Evolutionary conservation across 2,329 filamentous ascomycete species (phyloP), one percentile per base, ranked within the genome.

Genomic region (Davidsoniella virescens): DNA sequence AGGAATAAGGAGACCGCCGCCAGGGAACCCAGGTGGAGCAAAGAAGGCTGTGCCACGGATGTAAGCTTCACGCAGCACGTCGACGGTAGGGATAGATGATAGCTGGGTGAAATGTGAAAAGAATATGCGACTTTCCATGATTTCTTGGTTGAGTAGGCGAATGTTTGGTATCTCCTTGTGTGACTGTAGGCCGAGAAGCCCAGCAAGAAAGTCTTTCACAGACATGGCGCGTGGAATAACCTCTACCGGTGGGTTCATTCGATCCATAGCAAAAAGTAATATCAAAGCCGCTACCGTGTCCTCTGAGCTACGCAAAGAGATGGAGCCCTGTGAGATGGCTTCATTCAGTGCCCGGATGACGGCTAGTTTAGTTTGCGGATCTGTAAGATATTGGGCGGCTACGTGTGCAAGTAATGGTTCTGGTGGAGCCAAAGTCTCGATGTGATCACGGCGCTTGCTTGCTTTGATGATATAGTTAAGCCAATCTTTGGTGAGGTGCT

Each of bases 341-440:
- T 53, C 51, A 3, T 47, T 25, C 6, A 53, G 43, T 9, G 43
- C 41, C 25, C 50, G 51, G n/a, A 50, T n/a, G 2, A 44, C 51
- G 1, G 47, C 37, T 1, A 53, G 33, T 8, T 44, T 36, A 2
- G 43, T 53, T 10, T 50, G 47, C 20, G 44, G 18, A 23, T 42
- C 44, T 5, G 47, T 25, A 9, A 53, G 38, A 29, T 50, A 44
- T 40, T 53, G 51, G 9, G 43, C 44, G 2, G 51, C 47, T 8
- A 48, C 47, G 40, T 47, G 33, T 7, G 51, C 51, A 7, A 53
- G 37, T 12, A 53, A 42, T 6, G 51, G 51, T 39, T 53, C 51
- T 8, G 51, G 41, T 17, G 51, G 51, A 33, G 50, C 47, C n/a
- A 37, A 20, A 4, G 51, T 53, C 37, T 50, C 47, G 9, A 49